phyloP scores from a whole-genome alignment of 192 early-diverging fungal species.

The Physocladia obscura region DNA sequence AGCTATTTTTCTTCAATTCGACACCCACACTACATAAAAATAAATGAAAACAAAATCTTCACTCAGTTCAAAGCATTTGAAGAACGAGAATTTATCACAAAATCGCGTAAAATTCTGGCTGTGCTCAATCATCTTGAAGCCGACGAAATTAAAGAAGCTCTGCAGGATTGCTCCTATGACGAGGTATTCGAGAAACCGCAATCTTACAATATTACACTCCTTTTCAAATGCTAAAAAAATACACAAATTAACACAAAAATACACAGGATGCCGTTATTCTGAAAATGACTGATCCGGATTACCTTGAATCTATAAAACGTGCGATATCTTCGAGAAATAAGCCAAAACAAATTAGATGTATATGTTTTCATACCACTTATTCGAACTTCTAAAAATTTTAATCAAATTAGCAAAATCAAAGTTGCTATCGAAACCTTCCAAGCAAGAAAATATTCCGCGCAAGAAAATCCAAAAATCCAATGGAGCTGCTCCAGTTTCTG shows the following conservation, averaged over 20 bases:
- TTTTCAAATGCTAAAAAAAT: constrained; percentile 1
- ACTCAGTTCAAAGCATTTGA: constrained; percentile 81
- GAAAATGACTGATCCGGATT: constrained; percentile 75
- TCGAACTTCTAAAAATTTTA: background rate
- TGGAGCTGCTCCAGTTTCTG: too few species aligned
- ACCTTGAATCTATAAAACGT: constrained; percentile 52
- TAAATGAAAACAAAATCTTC: background rate
- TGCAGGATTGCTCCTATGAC: constrained; percentile 77
- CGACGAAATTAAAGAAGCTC: constrained; percentile 84
- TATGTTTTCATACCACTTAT: too few species aligned
- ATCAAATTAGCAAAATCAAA: background rate
- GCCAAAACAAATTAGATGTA: background rate
- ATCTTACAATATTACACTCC: background rate
- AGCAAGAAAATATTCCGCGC: background rate
- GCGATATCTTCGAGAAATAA: background rate
- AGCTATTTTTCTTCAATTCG: background rate
- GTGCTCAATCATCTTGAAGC: constrained; percentile 75
- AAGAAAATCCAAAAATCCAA: background rate
- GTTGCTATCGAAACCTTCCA: background rate
- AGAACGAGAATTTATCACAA: constrained; percentile 74
- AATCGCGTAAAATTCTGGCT: constrained; percentile 72
- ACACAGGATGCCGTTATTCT: constrained; percentile 81
- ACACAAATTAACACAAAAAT: background rate
- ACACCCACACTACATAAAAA: background rate
- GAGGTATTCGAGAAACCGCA: constrained; percentile 55